Evolutionary conservation across 306 rosid species (phyloP).

Genomic region (Cicer judaicum): DNA sequence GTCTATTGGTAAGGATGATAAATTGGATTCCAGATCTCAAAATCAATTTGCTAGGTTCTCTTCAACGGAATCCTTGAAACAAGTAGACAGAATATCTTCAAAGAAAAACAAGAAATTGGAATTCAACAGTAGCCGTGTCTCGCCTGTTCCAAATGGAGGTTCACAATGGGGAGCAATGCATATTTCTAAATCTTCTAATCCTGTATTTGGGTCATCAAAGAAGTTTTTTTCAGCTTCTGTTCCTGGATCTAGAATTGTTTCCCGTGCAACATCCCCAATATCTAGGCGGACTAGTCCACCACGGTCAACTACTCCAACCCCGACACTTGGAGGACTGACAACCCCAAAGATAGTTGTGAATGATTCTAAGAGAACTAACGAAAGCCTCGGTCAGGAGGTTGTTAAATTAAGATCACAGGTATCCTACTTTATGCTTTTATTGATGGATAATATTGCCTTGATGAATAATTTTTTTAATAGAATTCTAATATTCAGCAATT

Average conservation of each 20-base stretch:
- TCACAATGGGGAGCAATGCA: slow-evolving; percentile 91
- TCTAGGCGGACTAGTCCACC: slow-evolving; percentile 98
- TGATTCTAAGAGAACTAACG: slow-evolving; percentile 82
- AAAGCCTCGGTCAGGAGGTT: slow-evolving; percentile 90
- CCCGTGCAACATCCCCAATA: slow-evolving; percentile 96
- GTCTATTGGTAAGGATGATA: slow-evolving; percentile 74
- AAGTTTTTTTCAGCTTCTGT: slow-evolving; percentile 98
- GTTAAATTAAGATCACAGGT: slow-evolving; percentile 92
- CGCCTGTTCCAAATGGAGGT: slow-evolving; percentile 89
- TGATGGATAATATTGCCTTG: slow-evolving; percentile 15
- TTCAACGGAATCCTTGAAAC: slow-evolving; percentile 88
- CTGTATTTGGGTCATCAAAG: slow-evolving; percentile 94
- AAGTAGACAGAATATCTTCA: slow-evolving; percentile 79
- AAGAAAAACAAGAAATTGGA: slow-evolving; percentile 95
- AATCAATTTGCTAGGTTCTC: slow-evolving; percentile 74
- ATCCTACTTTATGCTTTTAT: slow-evolving; percentile 27
- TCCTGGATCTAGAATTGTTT: slow-evolving; percentile 99
- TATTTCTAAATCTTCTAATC: slow-evolving; percentile 91
- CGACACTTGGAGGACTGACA: slow-evolving; percentile 94
- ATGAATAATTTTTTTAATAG: slow-evolving; percentile 4
- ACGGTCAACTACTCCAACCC: slow-evolving; percentile 98
- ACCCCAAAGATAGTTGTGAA: slow-evolving; percentile 87
- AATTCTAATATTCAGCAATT: slow-evolving; percentile 16
- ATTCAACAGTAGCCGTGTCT: slow-evolving; percentile 93
- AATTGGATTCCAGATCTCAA: slow-evolving; percentile 76